These are phyloP conservation scores for Acacia concinna DNA, from an alignment of 331 rosid genomes.

Conservation along the genomic window DNA sequence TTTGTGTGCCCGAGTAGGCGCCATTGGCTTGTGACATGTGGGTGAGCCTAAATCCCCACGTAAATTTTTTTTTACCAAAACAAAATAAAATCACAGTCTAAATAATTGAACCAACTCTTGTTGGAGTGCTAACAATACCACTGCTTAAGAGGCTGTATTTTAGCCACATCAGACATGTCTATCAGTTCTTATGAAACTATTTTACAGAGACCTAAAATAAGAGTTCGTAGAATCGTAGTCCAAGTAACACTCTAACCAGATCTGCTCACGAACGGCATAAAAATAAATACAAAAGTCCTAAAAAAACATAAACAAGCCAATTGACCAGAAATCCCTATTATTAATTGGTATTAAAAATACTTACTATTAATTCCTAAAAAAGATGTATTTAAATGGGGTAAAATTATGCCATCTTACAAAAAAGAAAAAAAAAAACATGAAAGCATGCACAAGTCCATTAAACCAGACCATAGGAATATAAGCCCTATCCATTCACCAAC, in stretches of 20 bases:
- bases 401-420: conserved; percentile 29
- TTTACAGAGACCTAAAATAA: neutral
- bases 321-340: conserved; percentile 9
- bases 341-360: conserved; percentile 7
- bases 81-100: too few species aligned
- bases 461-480: conserved; percentile 30
- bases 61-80: too few species aligned
- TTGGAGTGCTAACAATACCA: neutral
- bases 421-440: conserved; percentile 35
- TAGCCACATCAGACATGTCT: neutral
- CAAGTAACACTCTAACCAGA: neutral
- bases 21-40: too few species aligned
- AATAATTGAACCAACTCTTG: neutral
- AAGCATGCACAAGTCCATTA: conserved; percentile 19
- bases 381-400: conserved; percentile 5
- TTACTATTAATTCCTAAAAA: conserved; percentile 12
- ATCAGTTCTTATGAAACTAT: neutral
- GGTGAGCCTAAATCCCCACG: too few species aligned
- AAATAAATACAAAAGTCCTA: neutral
- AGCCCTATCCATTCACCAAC: conserved; percentile 50
- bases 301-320: neutral
- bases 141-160: neutral
- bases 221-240: neutral
- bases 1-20: too few species aligned
- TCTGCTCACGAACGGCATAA: neutral